phyloP scores from a whole-genome alignment of 441 rosid species.

The Biscutella laevigata region DNA sequence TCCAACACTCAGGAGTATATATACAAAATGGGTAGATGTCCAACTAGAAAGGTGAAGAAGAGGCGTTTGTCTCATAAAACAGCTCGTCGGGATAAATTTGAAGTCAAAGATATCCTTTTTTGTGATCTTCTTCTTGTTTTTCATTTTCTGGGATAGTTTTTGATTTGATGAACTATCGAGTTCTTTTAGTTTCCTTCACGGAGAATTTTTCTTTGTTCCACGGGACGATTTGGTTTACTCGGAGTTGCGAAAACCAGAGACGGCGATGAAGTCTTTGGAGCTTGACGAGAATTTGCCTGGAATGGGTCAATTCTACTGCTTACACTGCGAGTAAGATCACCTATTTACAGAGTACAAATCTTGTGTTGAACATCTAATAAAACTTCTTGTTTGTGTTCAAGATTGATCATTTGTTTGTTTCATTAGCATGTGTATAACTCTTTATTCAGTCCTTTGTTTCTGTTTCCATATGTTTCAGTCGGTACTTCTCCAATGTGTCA shows the following conservation, averaged over 20 bases:
- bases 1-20: background rate
- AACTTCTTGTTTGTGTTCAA: background rate
- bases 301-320: conserved; percentile 90
- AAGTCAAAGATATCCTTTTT: too few relatives aligned
- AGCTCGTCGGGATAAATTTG: conserved; percentile 76
- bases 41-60: conserved; percentile 90
- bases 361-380: too few relatives aligned
- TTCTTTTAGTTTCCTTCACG: too few relatives aligned
- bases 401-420: background rate
- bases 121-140: too few relatives aligned
- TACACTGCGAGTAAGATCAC: conserved; percentile 94
- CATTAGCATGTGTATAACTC: too few relatives aligned
- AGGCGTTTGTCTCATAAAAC: conserved; percentile 84
- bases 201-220: too few relatives aligned
- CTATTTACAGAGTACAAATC: too few relatives aligned
- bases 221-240: conserved; percentile 77
- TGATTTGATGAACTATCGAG: too few relatives aligned
- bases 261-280: conserved; percentile 43
- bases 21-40: conserved; percentile 69
- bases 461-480: conserved; percentile 34
- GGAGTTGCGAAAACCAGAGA: conserved; percentile 60
- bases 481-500: conserved; percentile 52
- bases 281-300: conserved; percentile 85
- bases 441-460: background rate
- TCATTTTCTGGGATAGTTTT: too few relatives aligned